Percentiles rank a stretch among this genome's conserved stretches.
Evolutionary conservation across 768 basidiomycete species (phyloP).

Genomic region (Phylloporus rhodoxanthus): DNA sequence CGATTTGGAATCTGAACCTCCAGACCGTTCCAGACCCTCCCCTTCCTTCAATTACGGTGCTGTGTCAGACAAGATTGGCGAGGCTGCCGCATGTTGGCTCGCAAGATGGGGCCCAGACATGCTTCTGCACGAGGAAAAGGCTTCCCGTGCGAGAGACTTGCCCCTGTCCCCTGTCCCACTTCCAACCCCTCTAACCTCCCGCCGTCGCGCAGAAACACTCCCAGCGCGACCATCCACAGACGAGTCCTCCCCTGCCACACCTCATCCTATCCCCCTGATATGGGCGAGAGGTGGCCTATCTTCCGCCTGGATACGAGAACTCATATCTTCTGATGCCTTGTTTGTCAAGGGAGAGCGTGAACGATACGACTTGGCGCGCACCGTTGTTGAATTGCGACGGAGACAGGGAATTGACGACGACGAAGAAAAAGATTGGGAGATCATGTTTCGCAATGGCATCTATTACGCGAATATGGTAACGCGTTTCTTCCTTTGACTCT

Average conservation of each 20-base stretch:
- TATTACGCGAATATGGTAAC: conserved; percentile 84
- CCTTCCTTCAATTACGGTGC: conserved; percentile 73
- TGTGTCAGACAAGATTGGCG: conserved; percentile 88
- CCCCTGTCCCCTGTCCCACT: conserved; percentile 14
- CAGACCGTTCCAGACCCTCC: conserved; percentile 12
- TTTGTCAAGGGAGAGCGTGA: conserved; percentile 76
- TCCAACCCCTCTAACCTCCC: conserved; percentile 11
- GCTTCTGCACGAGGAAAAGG: conserved; percentile 54
- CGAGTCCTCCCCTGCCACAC: conserved; percentile 10
- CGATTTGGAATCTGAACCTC: conserved; percentile 25
- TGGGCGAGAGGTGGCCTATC: conserved; percentile 73
- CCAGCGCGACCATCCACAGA: conserved; percentile 18
- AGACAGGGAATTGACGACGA: conserved; percentile 44
- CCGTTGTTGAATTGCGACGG: conserved; percentile 70
- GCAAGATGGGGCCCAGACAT: conserved; percentile 81
- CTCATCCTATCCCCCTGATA: conserved; percentile 42
- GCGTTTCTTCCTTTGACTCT: neutral
- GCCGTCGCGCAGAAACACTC: conserved; percentile 29
- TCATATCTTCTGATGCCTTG: conserved; percentile 72
- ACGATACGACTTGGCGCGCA: conserved; percentile 71
- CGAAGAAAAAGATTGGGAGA: conserved; percentile 67
- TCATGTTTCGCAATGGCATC: conserved; percentile 70
- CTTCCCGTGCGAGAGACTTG: conserved; percentile 10
- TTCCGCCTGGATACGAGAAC: conserved; percentile 66
- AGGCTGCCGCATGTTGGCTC: conserved; percentile 84